Base-by-base conservation (phyloP, 1,284 basidiomycete genomes). In the Trichosporon asahii region DNA sequence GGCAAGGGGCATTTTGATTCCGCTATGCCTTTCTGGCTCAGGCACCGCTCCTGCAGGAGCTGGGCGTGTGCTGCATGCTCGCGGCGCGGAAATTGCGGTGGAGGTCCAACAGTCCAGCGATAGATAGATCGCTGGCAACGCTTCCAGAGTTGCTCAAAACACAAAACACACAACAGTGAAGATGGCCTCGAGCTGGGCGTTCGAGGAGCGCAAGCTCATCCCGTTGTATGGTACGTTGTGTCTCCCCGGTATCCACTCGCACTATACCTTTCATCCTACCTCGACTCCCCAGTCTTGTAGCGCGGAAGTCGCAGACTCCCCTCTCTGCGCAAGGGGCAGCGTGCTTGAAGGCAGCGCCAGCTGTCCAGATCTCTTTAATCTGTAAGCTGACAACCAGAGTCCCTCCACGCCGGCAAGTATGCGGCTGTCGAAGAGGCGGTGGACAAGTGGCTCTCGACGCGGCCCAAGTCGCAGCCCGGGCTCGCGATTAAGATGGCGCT, bases 401-500 rank as follows among this genome's bases (percentile, higher is more conserved):
- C 80, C 35, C 71, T 82, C 29, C 73, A 74, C 9, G 31, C 63
- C 1, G 72, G 74, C 9, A 72, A 74, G 21, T 68, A 73, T 57
- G 75, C 77, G n/a, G 46, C 68, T 1, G 81, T 79, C 12, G 64
- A 74, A 37, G 69, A 75, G 5, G 68, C 77, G 0, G 60, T 79
- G 4, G 72, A 73, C 55, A 70, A 75, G 44, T 76, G 74, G 68
- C 73, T 81, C 11, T 80, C 80, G 70, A 82, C 81, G 72, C 72
- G 76, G 27, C 77, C 80, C 12, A 76, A 75, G 67, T 80, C 79
- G n/a, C 80, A 81, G 70, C 78, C 79, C n/a, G 80, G 76, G 1
- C 69, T 81, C 6, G 76, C 74, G 23, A 5, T 37, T 15, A 37
- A 64, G 35, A 44, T 37, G 63, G 14, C 35, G 35, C 57, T 61